A percentile compares a stretch with the other conserved stretches of the same genome.
phyloP scores from a whole-genome alignment of 305 asterid genomes.

The Euphrasia arctica region DNA sequence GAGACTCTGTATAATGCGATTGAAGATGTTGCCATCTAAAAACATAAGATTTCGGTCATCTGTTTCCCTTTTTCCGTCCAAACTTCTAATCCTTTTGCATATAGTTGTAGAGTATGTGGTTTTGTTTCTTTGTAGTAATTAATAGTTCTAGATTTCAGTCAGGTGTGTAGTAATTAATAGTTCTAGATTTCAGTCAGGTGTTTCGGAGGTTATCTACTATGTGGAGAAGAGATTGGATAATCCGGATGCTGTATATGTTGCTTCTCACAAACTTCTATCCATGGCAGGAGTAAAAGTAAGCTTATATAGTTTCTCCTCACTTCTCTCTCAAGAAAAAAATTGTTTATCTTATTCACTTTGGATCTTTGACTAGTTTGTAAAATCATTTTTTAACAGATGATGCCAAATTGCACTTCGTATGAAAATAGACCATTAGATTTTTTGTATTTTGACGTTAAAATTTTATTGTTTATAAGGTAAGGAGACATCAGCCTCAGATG shows the following conservation, averaged over 20 bases:
- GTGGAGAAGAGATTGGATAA: constrained; percentile 70
- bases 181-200: constrained; percentile 69
- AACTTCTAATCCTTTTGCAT: not conserved
- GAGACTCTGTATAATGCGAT: not conserved
- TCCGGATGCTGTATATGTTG: constrained; percentile 58
- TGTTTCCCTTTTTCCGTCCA: constrained; percentile 2
- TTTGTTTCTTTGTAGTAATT: not conserved
- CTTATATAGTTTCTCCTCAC: constrained; percentile 17
- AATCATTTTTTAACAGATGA: not conserved
- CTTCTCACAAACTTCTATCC: constrained; percentile 67
- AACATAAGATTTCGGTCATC: constrained; percentile 4
- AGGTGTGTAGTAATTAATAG: not conserved
- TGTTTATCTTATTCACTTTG: no score
- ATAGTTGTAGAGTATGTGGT: constrained; percentile 1
- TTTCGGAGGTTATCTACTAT: constrained; percentile 77
- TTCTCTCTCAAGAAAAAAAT: not conserved
- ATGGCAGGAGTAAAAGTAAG: constrained; percentile 76
- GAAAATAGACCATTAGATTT: not conserved
- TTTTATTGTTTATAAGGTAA: constrained; percentile 43
- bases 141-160: no score
- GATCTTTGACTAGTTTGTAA: no score
- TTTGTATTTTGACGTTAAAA: constrained; percentile 17
- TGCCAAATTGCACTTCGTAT: no score
- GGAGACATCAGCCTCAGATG: constrained; percentile 65
- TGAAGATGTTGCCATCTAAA: constrained; percentile 10